phyloP scores from a whole-genome alignment of 2,329 filamentous ascomycete genomes.

The Fusarium musae region DNA sequence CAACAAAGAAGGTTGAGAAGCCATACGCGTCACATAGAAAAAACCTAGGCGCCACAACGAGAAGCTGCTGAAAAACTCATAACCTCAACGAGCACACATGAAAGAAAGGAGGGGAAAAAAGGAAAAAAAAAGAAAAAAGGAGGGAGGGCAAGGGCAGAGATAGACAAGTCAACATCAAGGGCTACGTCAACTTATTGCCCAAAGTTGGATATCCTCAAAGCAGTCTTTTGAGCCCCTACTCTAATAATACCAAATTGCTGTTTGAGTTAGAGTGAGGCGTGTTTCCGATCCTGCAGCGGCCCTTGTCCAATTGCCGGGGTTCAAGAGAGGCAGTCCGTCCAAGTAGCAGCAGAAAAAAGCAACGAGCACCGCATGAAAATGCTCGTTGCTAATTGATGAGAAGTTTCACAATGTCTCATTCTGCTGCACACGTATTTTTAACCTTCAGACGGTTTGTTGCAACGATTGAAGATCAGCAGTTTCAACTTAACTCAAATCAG shows the following conservation, averaged over 20 bases:
- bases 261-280: conserved; percentile 34
- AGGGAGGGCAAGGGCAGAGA: background rate
- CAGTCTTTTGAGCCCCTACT: background rate
- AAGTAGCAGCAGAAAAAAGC: background rate
- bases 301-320: conserved; percentile 12
- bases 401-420: conserved; percentile 39
- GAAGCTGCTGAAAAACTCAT: conserved; percentile 2
- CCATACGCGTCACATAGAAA: background rate
- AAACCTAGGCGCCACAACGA: conserved; percentile 22
- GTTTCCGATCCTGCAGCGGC: conserved; percentile 34
- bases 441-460: conserved; percentile 10
- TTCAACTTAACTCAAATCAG: conserved; percentile 12
- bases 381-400: conserved; percentile 13
- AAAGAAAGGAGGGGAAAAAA: background rate
- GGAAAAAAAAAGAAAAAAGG: background rate
- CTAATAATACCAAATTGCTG: conserved; percentile 15
- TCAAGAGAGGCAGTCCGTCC: conserved; percentile 3
- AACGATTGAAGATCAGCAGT: conserved; percentile 13
- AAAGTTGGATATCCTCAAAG: background rate
- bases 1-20: background rate
- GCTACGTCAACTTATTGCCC: background rate
- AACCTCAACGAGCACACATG: background rate
- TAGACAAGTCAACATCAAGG: background rate
- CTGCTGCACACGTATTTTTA: background rate
- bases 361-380: conserved; percentile 24